A percentile compares a stretch with the other conserved stretches of the same genome.
Evolutionary conservation across 345 rosid genomes (phyloP).

Genomic region (Erucastrum elatum): DNA sequence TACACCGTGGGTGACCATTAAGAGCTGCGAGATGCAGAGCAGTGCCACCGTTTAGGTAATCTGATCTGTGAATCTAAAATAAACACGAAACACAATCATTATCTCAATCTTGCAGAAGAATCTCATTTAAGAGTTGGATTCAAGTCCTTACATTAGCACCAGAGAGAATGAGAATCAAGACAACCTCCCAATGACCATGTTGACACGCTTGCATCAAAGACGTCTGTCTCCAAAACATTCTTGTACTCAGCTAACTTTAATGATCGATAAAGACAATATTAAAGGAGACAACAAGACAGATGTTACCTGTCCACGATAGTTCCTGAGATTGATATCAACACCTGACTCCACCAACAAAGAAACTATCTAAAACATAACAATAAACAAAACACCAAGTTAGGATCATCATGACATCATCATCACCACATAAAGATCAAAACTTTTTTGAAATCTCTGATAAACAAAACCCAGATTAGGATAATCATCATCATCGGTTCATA

Average conservation of each 20-base stretch:
- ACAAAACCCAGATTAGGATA: too few relatives aligned
- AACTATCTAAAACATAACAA: conserved; percentile 58
- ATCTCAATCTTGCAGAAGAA: neutral
- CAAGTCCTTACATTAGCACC: conserved; percentile 76
- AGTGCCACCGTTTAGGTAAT: conserved; percentile 92
- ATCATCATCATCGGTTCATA: too few relatives aligned
- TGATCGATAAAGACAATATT: too few relatives aligned
- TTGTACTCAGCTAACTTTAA: too few relatives aligned
- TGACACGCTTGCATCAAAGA: conserved; percentile 99
- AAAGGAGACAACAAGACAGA: too few relatives aligned
- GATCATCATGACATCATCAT: too few relatives aligned
- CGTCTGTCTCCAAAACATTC: conserved; percentile 50
- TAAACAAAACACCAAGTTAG: neutral
- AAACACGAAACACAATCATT: neutral
- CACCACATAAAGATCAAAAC: neutral
- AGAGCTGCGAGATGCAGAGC: conserved; percentile 94
- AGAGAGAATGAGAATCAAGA: conserved; percentile 79
- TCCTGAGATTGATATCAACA: conserved; percentile 92
- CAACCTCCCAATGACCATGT: conserved; percentile 98
- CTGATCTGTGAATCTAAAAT: conserved; percentile 69
- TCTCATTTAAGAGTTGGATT: neutral
- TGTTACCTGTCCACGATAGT: conserved; percentile 94
- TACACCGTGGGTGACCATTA: conserved; percentile 85
- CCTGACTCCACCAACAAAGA: conserved; percentile 94
- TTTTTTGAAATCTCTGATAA: neutral